Evolutionary conservation across 768 basidiomycete genomes (phyloP).

Genomic region (Rhodosporidiobolus sp.): DNA sequence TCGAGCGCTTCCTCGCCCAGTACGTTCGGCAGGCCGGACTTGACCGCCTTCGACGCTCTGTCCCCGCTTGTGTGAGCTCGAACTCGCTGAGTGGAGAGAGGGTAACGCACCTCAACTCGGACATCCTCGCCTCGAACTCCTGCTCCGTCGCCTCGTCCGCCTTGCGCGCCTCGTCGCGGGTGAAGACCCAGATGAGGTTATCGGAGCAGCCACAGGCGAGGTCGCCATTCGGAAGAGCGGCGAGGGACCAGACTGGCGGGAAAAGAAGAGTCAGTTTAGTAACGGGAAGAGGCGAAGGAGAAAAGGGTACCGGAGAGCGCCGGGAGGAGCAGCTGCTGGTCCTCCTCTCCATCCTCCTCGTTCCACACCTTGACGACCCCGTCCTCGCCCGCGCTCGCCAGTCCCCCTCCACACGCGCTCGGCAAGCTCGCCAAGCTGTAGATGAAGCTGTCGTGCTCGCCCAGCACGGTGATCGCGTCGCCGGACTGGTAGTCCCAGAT

Average conservation of each 20-base stretch:
- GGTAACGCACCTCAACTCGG: constrained; percentile 46
- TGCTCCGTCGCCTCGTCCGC: constrained; percentile 64
- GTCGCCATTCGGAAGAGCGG: constrained; percentile 73
- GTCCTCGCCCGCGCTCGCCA: constrained; percentile 89
- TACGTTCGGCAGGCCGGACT: constrained; percentile 63
- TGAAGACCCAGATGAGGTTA: constrained; percentile 82
- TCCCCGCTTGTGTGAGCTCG: neutral
- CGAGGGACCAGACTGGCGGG: constrained; percentile 75
- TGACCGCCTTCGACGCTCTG: constrained; percentile 73
- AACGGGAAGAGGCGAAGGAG: neutral
- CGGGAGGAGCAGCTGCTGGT: constrained; percentile 84
- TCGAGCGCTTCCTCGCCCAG: constrained; percentile 51
- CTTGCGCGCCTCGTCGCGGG: constrained; percentile 63
- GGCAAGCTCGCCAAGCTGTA: constrained; percentile 70
- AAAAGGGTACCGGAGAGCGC: constrained; percentile 62
- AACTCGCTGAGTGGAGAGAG: too few species aligned
- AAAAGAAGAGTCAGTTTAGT: neutral
- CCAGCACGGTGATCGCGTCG: constrained; percentile 66
- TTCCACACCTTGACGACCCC: constrained; percentile 87
- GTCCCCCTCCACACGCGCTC: constrained; percentile 62
- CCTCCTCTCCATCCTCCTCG: constrained; percentile 69
- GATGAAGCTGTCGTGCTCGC: constrained; percentile 92
- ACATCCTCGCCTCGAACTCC: constrained; percentile 47
- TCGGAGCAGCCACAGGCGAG: constrained; percentile 90
- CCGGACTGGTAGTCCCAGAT: constrained; percentile 63